Conservation (phyloP, 2,329 filamentous ascomycete genomes). For the Penicillium nordicum region DNA sequence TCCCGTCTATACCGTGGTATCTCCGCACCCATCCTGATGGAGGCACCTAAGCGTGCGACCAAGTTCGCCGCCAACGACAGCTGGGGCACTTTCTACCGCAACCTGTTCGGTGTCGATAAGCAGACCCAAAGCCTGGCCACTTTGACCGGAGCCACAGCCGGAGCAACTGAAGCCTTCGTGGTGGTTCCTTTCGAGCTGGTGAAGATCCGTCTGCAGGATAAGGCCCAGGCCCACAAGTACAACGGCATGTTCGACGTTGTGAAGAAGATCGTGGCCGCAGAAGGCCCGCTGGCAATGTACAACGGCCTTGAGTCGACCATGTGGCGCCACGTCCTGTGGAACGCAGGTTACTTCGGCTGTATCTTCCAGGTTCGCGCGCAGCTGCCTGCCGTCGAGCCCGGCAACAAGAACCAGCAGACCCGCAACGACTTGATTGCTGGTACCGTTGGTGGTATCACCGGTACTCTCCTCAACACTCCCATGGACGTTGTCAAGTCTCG, state of each 20-base stretch:
- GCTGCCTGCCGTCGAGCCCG: conserved; percentile 68
- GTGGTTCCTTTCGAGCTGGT: conserved; percentile 97
- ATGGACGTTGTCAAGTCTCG: conserved; percentile 97
- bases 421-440: conserved; percentile 85
- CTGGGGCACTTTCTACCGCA: conserved; percentile 93
- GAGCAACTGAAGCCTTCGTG: conserved; percentile 92
- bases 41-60: conserved; percentile 91
- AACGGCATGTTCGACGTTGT: conserved; percentile 54
- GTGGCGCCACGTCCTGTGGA: conserved; percentile 95
- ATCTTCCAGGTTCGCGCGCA: conserved; percentile 94
- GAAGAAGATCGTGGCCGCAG: conserved; percentile 68
- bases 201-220: conserved; percentile 97
- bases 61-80: conserved; percentile 99
- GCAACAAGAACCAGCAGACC: conserved; percentile 74
- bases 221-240: conserved; percentile 77
- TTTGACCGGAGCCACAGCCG: conserved; percentile 88
- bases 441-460: conserved; percentile 79
- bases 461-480: conserved; percentile 90
- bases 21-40: conserved; percentile 93
- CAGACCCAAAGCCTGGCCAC: conserved; percentile 91
- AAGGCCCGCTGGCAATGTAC: conserved; percentile 86
- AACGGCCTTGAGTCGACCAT: conserved; percentile 94
- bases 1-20: conserved; percentile 95
- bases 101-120: conserved; percentile 75
- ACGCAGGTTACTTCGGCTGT: conserved; percentile 94